A percentile compares a stretch with the other conserved stretches of the same genome.
Conservation (phyloP, 768 basidiomycete genomes). For the Boletus pseudopeckii region DNA sequence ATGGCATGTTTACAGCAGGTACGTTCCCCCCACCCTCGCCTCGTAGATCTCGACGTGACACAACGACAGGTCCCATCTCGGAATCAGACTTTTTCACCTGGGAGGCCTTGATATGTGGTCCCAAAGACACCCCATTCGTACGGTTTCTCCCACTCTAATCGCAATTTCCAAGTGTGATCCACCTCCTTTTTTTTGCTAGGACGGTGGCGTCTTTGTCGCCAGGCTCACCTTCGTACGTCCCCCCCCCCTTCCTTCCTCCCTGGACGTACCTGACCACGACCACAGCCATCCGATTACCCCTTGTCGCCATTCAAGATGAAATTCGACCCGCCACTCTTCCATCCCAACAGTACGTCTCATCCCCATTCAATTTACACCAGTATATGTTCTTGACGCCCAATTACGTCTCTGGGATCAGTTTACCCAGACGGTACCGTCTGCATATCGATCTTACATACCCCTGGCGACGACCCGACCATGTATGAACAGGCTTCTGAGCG, state of each 20-base stretch:
- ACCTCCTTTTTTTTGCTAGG: constrained; percentile 40
- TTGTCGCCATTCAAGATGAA: constrained; percentile 99
- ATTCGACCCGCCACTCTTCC: constrained; percentile 95
- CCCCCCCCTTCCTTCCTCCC: too few relatives aligned
- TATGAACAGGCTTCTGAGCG: constrained; percentile 95
- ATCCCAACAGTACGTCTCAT: constrained; percentile 85
- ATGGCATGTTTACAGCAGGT: constrained; percentile 97
- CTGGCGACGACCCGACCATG: constrained; percentile 86
- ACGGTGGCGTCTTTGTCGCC: constrained; percentile 93
- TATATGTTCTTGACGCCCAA: too few relatives aligned
- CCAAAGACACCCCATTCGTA: constrained; percentile 93
- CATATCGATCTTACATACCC: constrained; percentile 96
- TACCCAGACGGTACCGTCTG: constrained; percentile 97
- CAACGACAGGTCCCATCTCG: constrained; percentile 68
- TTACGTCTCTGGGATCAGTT: constrained; percentile 44
- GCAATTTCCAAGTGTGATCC: too few relatives aligned
- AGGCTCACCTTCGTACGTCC: constrained; percentile 78
- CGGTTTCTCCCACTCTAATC: background rate
- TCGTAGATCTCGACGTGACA: too few relatives aligned
- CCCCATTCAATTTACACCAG: background rate
- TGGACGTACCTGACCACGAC: too few relatives aligned
- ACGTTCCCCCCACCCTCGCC: background rate
- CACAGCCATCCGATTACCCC: constrained; percentile 84
- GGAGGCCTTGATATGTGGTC: constrained; percentile 93
- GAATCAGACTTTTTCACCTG: constrained; percentile 95